Evolutionary conservation across 2,329 filamentous ascomycete species (phyloP), one percentile per base, ranked within the genome.

Genomic region (Pseudocercospora macadamiae): DNA sequence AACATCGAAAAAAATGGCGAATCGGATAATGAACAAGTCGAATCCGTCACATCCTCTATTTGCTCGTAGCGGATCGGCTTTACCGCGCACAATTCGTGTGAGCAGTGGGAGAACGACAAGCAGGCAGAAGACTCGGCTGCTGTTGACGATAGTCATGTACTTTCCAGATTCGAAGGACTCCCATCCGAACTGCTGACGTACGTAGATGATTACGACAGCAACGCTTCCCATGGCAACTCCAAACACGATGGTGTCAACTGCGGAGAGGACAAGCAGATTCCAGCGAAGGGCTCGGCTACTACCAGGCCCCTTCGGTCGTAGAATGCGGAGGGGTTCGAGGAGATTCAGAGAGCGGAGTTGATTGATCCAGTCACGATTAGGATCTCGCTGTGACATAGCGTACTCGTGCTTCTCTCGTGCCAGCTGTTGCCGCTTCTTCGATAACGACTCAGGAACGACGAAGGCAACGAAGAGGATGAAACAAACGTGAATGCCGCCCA

Each of bases 131-230:
- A 97, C 92, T 25, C 95, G 88, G 39, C 86, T 84, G 64, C 85
- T 81, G 68, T 91, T 96, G 51, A 91, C 81, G n/a, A 89, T 79
- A 0, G 90, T 93, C 54, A 96, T 84, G 73, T 92, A 97, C 14
- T 86, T 81, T 44, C 89, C 91, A 10, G 89, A 89, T 73, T 96
- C 89, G 57, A 91, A 82, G 36, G 87, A 92, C 48, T 85, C 84
- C 95, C 95, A 97, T 54, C 83, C 80, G 71, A 96, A 97, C 66
- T 86, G 83, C 68, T 84, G 89, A 65, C 90, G 88, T 21, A 86
- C 86, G 75, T 97, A 99, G 55, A 96, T 84, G 55, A 97, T 82
- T 18, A 95, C 81, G 32, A 97, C 87, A n/a, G 88, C 86, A 61
- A 91, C 86, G 0, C 87, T 84, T 48, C 93, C 91, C 82, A 97